Conservation (phyloP, 1,284 basidiomycete species). For the Coniophora puteana region DNA sequence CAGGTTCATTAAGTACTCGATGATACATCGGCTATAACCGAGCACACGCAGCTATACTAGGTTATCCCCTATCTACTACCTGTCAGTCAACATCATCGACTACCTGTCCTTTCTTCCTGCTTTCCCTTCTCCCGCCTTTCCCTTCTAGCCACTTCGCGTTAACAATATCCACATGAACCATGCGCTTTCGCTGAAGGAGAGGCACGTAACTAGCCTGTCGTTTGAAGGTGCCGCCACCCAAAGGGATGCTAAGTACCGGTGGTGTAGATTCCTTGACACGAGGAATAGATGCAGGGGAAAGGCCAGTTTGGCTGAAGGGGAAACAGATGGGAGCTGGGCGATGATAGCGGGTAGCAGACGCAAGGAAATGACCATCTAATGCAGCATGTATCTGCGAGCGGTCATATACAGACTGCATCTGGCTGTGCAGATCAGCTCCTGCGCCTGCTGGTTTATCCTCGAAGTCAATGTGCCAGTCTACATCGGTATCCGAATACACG, state of each 20-base stretch:
- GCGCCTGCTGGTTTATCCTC: conserved; percentile 29
- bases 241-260: conserved; percentile 50
- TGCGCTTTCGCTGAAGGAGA: conserved; percentile 60
- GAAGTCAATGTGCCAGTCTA: conserved; percentile 73
- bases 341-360: conserved; percentile 49
- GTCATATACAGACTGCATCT: conserved; percentile 54
- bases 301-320: conserved; percentile 26
- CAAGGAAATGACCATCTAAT: conserved; percentile 62
- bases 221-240: conserved; percentile 71
- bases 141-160: conserved; percentile 78
- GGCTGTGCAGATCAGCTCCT: conserved; percentile 44
- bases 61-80: too few relatives aligned
- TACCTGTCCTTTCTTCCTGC: background rate
- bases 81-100: conserved; percentile 9
- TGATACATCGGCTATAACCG: too few relatives aligned
- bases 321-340: conserved; percentile 30
- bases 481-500: conserved; percentile 64
- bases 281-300: conserved; percentile 22
- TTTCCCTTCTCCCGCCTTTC: conserved; percentile 41
- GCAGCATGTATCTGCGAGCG: conserved; percentile 56
- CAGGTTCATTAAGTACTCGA: too few relatives aligned
- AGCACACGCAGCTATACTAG: too few relatives aligned
- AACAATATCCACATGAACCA: conserved; percentile 66
- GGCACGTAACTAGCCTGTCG: conserved; percentile 63
- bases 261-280: conserved; percentile 17